Base-by-base conservation (phyloP, 768 basidiomycete species). In the Boletus vinaceobasis region DNA sequence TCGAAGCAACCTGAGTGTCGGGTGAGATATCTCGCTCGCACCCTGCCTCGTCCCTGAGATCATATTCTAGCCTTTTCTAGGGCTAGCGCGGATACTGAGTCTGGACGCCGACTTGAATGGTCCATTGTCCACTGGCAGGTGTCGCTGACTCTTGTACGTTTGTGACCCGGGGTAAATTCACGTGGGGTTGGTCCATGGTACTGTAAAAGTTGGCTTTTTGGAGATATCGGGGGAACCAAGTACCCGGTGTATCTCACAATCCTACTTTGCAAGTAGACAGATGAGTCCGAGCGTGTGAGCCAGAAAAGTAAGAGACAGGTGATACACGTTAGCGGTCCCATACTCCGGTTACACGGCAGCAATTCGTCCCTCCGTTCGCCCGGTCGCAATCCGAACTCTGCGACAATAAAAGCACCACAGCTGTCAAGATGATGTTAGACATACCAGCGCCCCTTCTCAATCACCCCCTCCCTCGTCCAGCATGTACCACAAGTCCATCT, bases 401-500 rank as follows among this genome's bases (percentile, higher is more conserved):
- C 29, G 4, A 14, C 37, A 17, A 56, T 62, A 61, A 59, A 61
- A 50, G 32, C 35, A 14, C 3, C 27, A n/a, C n/a, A 38, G 15
- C 37, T 7, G 4, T n/a, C 21, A 23, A 33, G 15, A 46, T 37
- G 52, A 32, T 19, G 10, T 19, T 21, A 47, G 29, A 11, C 36
- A 37, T 37, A 48, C 48, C 48, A 8, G 3, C 13, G 17, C 5
- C 13, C 35, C 49, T 10, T 39, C 44, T 13, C 19, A 23, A 14
- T 29, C 29, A 29, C 29, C 8, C 38, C 1, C 9, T 19, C 37
- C 8, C 19, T 8, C 7, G 0, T 37, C 38, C 43, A 46, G 3
- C 56, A 86, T 88, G 85, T 69, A 77, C 62, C 56, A 85, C 65
- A 80, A 76, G 56, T 88, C 87, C 5, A 70, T 72, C 33, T 87